Evolutionary conservation across 1,284 basidiomycete species (phyloP), one percentile per base, ranked within the genome.

Genomic region (Ceratobasidium sp.): DNA sequence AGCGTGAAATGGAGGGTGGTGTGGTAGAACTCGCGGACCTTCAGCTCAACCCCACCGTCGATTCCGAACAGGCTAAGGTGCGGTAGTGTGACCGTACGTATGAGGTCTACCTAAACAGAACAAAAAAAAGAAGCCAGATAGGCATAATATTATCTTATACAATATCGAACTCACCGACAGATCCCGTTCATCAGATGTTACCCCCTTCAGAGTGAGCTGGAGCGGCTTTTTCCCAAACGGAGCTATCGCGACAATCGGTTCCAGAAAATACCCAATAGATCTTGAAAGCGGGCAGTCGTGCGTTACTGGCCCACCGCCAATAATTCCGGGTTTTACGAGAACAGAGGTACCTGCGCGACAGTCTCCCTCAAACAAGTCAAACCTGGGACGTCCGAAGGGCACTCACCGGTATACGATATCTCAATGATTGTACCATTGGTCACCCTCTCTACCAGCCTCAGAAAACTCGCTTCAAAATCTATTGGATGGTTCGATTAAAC

Each of bases 381-480:
- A 41, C 63, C 31, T 5, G 14, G 2, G 43, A 71, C 5, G 27
- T 48, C 29, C 66, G 43, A 46, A 9, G 58, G 79, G 22, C 19
- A 27, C 87, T 75, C 76, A 94, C 94, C 95, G 14, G 98, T 99
- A 22, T 97, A 92, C 1, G 94, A 97, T 74, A 99, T 99, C 81
- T 99, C 98, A 76, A 99, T 94, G 31, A 94, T 84, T 7, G 94
- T 95, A 0, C 98, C 98, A 86, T 99, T 98, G 3, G 96, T 98
- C 1, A 94, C 84, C 80, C 95, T 96, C 81, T 99, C 97, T 31
- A 99, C 80, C 14, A 99, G 83, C 27, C 98, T 86, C 54, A 99
- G 81, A 39, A 98, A 87, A 79, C 93, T 97, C 71, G 98, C 90
- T 84, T 99, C 98, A 82, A 92, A 98, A 81, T 98, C 96, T 92